These are phyloP conservation scores for Trypanosoma scelopori DNA, from an alignment of 208 protist species.

Conservation along the genomic window DNA sequence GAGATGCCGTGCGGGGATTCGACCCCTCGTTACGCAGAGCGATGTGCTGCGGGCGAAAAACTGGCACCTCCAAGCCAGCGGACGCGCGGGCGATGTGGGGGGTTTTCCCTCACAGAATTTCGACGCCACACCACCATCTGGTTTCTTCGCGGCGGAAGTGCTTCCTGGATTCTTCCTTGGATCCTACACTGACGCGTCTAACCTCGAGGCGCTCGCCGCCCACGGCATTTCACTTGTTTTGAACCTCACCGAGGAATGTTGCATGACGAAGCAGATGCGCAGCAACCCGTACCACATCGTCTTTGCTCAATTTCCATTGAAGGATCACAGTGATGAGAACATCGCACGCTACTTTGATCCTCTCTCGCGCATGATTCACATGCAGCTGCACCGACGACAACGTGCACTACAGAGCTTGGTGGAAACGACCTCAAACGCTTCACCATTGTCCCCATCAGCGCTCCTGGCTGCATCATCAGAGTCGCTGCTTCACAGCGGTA, in stretches of 20 bases:
- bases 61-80: background rate
- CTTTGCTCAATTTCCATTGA: conserved; percentile 51
- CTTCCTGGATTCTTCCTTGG: conserved; percentile 71
- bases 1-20: background rate
- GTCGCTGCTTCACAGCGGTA: background rate
- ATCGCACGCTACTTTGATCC: conserved; percentile 57
- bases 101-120: background rate
- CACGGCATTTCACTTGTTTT: conserved; percentile 64
- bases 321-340: conserved; percentile 73
- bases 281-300: conserved; percentile 47
- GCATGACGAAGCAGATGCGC: conserved; percentile 36
- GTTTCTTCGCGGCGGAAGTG: conserved; percentile 59
- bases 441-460: too few relatives aligned
- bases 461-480: background rate
- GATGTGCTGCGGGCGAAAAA: background rate
- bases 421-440: background rate
- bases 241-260: conserved; percentile 68
- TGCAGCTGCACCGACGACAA: conserved; percentile 69
- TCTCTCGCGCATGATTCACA: conserved; percentile 67
- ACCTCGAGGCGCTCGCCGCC: conserved; percentile 35
- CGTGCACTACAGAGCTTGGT: conserved; percentile 1
- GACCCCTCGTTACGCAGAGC: background rate
- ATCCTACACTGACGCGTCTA: conserved; percentile 42
- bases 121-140: background rate
- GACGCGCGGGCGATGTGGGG: too few relatives aligned